Percentiles rank a stretch among this genome's conserved stretches.
Evolutionary conservation across 2,329 filamentous ascomycete species (phyloP).

Genomic region (Alternaria triticina): DNA sequence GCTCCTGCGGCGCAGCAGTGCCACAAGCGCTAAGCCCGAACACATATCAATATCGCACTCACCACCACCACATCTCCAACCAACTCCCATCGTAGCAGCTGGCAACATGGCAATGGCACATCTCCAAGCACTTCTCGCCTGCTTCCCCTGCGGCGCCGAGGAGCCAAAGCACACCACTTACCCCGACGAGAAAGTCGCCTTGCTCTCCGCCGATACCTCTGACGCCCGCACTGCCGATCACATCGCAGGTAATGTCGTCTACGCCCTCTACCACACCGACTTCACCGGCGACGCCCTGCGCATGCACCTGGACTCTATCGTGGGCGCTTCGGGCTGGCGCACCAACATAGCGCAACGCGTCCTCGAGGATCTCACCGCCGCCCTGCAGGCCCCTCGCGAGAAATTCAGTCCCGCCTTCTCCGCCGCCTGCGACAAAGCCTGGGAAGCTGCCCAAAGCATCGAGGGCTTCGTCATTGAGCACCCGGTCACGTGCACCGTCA

Average conservation of each 20-base stretch:
- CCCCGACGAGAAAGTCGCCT: slow-evolving; percentile 21
- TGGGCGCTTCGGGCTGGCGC: slow-evolving; percentile 37
- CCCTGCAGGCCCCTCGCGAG: slow-evolving; percentile 25
- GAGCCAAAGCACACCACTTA: neutral
- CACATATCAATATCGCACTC: slow-evolving; percentile 1
- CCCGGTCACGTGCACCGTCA: slow-evolving; percentile 35
- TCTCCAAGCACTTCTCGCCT: slow-evolving; percentile 20
- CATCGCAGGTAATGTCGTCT: no score
- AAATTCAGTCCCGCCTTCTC: slow-evolving; percentile 32
- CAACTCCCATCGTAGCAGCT: neutral
- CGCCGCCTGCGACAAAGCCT: slow-evolving; percentile 32
- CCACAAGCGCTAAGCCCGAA: slow-evolving; percentile 5
- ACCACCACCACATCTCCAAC: neutral
- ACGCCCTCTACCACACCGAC: no score
- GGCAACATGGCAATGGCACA: slow-evolving; percentile 9
- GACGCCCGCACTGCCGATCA: no score
- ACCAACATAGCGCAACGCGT: slow-evolving; percentile 38
- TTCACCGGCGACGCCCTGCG: slow-evolving; percentile 19
- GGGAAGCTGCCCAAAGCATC: slow-evolving; percentile 26
- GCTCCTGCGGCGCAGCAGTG: slow-evolving; percentile 9
- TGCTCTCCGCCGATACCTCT: neutral
- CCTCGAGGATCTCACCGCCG: slow-evolving; percentile 33
- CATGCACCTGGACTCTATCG: slow-evolving; percentile 31
- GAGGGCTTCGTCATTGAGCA: slow-evolving; percentile 41
- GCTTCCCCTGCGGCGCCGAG: slow-evolving; percentile 11